phyloP scores from a whole-genome alignment of 768 basidiomycete genomes.

The Amanita inopinata region DNA sequence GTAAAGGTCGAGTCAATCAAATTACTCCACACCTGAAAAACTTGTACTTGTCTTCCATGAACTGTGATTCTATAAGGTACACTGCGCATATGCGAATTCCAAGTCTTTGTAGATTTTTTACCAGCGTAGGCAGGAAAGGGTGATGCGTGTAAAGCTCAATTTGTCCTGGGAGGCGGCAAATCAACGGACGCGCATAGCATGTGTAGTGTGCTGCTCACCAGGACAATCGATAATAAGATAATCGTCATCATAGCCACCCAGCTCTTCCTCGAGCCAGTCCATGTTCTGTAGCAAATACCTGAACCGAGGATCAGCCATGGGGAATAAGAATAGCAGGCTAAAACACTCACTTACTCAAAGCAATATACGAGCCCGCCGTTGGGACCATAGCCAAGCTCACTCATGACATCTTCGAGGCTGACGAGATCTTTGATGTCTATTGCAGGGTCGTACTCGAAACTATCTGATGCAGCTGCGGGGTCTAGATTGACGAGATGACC shows the following conservation, averaged over 20 bases:
- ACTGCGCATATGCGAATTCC: constrained; percentile 82
- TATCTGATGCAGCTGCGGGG: constrained; percentile 79
- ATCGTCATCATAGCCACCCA: constrained; percentile 92
- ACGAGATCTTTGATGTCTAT: constrained; percentile 94
- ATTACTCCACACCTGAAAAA: constrained; percentile 79
- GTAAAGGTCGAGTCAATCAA: constrained; percentile 1
- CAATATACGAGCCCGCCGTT: constrained; percentile 97
- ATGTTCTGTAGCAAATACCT: constrained; percentile 96
- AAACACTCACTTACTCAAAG: constrained; percentile 87
- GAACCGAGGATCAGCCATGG: not conserved
- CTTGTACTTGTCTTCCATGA: constrained; percentile 99
- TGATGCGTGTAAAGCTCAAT: constrained; percentile 99
- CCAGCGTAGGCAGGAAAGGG: constrained; percentile 87
- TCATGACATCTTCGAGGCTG: constrained; percentile 92
- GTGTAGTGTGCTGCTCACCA: constrained; percentile 26
- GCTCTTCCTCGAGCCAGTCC: constrained; percentile 96
- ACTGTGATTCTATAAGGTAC: constrained; percentile 95
- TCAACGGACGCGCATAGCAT: not conserved
- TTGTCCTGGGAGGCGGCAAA: constrained; percentile 50
- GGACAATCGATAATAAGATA: constrained; percentile 92
- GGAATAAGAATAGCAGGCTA: not conserved
- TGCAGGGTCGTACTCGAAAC: constrained; percentile 86
- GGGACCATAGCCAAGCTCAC: constrained; percentile 88
- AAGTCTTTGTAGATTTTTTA: constrained; percentile 62
- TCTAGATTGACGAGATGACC: constrained; percentile 96